Conservation (phyloP, 352 stramenopile species). For the Globisporangium iwayamae region DNA sequence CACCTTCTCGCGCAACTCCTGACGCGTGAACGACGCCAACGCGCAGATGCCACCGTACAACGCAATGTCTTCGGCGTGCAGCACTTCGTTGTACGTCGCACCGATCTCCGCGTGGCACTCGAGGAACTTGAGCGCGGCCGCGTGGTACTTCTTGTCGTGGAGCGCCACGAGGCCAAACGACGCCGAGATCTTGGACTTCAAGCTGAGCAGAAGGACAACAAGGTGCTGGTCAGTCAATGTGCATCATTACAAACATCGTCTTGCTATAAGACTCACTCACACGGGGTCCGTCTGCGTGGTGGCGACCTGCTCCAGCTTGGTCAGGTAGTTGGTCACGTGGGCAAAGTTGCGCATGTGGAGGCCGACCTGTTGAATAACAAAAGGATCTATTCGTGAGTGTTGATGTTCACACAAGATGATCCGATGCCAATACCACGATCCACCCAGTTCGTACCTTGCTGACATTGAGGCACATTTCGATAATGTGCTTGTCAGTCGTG, state of each 20-base stretch:
- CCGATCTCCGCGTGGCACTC: constrained; percentile 80
- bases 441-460: constrained; percentile 51
- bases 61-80: constrained; percentile 86
- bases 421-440: not conserved
- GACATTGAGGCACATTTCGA: constrained; percentile 89
- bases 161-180: constrained; percentile 78
- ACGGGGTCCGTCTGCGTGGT: constrained; percentile 62
- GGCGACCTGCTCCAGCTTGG: constrained; percentile 81
- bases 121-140: constrained; percentile 75
- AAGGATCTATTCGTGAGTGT: not conserved
- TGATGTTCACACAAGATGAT: not conserved
- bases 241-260: not conserved
- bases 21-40: constrained; percentile 78
- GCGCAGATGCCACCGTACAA: constrained; percentile 85
- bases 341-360: constrained; percentile 85
- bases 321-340: constrained; percentile 85
- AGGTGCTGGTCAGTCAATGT: not conserved
- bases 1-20: constrained; percentile 78
- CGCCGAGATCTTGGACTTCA: constrained; percentile 81
- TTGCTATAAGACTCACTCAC: constrained; percentile 25
- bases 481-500: constrained; percentile 87
- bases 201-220: constrained; percentile 20
- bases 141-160: constrained; percentile 78
- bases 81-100: constrained; percentile 74
- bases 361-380: constrained; percentile 32